These are phyloP conservation scores for Diaporthe ilicicola DNA, from an alignment of 2,329 filamentous ascomycete genomes.

Conservation along the genomic window DNA sequence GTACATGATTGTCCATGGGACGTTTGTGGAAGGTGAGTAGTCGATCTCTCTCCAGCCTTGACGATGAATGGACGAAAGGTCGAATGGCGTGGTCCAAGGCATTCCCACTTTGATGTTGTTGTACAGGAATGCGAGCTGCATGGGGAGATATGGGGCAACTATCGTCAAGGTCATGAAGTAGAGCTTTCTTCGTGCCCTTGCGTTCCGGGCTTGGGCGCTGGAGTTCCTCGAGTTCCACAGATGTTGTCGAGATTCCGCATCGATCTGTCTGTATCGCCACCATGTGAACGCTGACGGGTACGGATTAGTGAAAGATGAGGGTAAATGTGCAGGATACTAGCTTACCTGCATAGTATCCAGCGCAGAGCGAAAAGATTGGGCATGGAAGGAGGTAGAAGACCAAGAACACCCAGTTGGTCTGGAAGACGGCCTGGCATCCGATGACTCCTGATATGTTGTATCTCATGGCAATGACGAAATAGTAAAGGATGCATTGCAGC, in stretches of 20 bases:
- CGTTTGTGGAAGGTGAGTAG: conserved; percentile 51
- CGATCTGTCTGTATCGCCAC: conserved; percentile 55
- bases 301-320: not conserved
- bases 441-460: conserved; percentile 59
- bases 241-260: conserved; percentile 49
- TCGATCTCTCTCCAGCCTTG: conserved; percentile 57
- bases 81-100: conserved; percentile 46
- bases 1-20: conserved; percentile 52
- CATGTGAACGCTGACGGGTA: conserved; percentile 26
- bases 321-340: conserved; percentile 21
- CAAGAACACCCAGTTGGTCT: conserved; percentile 56
- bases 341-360: conserved; percentile 60
- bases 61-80: conserved; percentile 52
- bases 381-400: conserved; percentile 58
- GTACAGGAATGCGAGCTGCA: conserved; percentile 51
- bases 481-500: conserved; percentile 57
- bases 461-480: conserved; percentile 55
- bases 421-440: conserved; percentile 57
- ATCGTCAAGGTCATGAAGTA: conserved; percentile 65
- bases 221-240: conserved; percentile 48
- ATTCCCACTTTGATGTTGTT: conserved; percentile 49
- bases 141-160: conserved; percentile 59
- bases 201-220: conserved; percentile 50
- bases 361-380: conserved; percentile 51
- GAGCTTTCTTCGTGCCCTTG: conserved; percentile 59